phyloP scores from a whole-genome alignment of 371 early-diverging fungal genomes.

The Coemansia sp. region DNA sequence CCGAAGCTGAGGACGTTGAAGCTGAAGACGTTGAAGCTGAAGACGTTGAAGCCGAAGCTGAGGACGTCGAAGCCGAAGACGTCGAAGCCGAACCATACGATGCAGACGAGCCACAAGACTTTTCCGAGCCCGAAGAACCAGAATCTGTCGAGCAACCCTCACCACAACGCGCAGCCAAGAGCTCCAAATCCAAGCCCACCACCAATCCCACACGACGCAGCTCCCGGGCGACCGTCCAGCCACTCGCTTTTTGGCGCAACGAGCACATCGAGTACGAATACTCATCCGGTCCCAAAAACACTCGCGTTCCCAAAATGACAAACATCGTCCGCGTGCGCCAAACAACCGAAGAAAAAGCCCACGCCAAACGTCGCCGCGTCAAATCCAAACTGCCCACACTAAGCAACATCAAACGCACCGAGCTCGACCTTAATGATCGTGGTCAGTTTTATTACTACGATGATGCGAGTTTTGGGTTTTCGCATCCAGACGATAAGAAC shows the following conservation, averaged over 20 bases:
- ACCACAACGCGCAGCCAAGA: neutral
- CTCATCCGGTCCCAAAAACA: constrained; percentile 12
- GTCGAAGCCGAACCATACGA: constrained; percentile 3
- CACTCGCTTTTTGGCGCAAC: constrained; percentile 52
- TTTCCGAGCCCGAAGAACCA: neutral
- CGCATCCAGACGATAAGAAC: constrained; percentile 10
- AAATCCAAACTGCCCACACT: constrained; percentile 18
- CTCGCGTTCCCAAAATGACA: constrained; percentile 37
- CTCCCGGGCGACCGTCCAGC: constrained; percentile 40
- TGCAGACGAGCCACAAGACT: neutral
- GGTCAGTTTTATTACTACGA: constrained; percentile 42
- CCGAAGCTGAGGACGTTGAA: too few relatives aligned
- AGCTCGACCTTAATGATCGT: constrained; percentile 28
- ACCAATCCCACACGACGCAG: constrained; percentile 29
- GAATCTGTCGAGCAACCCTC: neutral
- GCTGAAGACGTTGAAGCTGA: neutral
- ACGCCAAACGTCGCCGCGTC: constrained; percentile 29
- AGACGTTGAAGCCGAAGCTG: too few relatives aligned
- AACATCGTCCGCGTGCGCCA: constrained; percentile 47
- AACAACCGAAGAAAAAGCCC: constrained; percentile 37
- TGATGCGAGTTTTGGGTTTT: constrained; percentile 42
- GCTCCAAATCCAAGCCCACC: neutral
- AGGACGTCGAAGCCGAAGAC: neutral
- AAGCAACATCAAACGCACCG: constrained; percentile 16
- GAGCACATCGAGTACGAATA: constrained; percentile 52